Evolutionary conservation across 257 asterid species (phyloP).

Genomic region (Solanum pinnatisectum): DNA sequence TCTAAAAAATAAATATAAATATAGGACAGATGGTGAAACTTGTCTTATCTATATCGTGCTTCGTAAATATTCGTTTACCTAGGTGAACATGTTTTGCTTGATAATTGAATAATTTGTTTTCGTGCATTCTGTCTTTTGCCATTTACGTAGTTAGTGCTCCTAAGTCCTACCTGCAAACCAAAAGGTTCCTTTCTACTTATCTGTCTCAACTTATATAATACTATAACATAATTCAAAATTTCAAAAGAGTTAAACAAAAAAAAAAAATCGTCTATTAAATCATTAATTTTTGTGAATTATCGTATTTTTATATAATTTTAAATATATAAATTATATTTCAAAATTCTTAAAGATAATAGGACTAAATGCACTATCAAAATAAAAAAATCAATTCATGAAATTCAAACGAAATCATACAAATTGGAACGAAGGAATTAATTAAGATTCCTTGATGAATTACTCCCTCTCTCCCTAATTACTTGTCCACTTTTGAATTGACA

Average conservation of each 20-base stretch:
- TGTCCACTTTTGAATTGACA: too few species aligned
- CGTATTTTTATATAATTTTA: too few species aligned
- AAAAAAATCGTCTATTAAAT: too few species aligned
- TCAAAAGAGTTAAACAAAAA: too few species aligned
- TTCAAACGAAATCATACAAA: background rate
- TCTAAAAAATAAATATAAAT: too few species aligned
- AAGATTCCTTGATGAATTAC: background rate
- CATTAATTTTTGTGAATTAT: background rate
- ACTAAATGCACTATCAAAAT: background rate
- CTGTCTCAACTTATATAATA: background rate
- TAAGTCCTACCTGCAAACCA: background rate
- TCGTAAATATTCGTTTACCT: background rate
- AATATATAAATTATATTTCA: too few species aligned
- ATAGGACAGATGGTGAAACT: background rate
- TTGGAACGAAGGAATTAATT: background rate
- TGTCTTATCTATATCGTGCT: background rate
- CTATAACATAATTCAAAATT: too few species aligned
- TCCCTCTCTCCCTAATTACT: too few species aligned
- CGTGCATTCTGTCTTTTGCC: background rate
- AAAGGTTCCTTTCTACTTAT: background rate
- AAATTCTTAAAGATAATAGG: background rate
- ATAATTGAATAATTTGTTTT: background rate
- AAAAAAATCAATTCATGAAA: too few species aligned
- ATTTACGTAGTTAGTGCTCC: background rate
- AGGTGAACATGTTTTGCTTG: background rate